Evolutionary conservation across 495 filamentous ascomycete genomes (phyloP).

Genomic region (Penicillium desertorum): DNA sequence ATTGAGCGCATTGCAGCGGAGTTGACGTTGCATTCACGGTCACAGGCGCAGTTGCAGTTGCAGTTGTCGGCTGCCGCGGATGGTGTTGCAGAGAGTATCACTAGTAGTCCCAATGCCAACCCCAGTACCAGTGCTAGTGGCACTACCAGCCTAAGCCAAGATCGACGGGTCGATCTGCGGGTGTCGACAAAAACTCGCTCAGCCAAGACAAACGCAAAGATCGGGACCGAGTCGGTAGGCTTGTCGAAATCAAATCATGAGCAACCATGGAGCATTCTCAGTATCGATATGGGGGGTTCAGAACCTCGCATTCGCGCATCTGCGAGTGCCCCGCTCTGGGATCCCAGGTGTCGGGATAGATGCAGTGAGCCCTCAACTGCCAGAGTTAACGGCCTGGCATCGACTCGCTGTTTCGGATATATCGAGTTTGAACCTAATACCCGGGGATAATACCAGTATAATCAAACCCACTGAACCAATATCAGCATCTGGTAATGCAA

Average conservation of each 20-base stretch:
- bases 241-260: background rate
- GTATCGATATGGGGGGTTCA: slow-evolving; percentile 87
- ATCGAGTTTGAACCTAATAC: slow-evolving; percentile 12
- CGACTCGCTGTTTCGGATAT: slow-evolving; percentile 34
- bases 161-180: background rate
- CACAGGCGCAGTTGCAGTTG: background rate
- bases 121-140: background rate
- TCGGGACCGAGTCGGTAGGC: background rate
- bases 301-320: slow-evolving; percentile 68
- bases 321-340: slow-evolving; percentile 23
- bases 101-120: background rate
- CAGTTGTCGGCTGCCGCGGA: background rate
- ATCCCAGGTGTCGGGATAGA: background rate
- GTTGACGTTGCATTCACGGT: slow-evolving; percentile 15
- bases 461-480: background rate
- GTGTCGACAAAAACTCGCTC: background rate
- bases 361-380: background rate
- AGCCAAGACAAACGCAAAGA: background rate
- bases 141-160: background rate
- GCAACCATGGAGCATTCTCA: slow-evolving; percentile 56
- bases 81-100: background rate
- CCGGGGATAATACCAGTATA: background rate
- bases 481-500: background rate
- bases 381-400: slow-evolving; percentile 39
- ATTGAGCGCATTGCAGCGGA: slow-evolving; percentile 26